Percentiles rank a stretch among this genome's conserved stretches.
Conservation (phyloP, 1,284 basidiomycete species). For the Fomitopsis palustris region DNA sequence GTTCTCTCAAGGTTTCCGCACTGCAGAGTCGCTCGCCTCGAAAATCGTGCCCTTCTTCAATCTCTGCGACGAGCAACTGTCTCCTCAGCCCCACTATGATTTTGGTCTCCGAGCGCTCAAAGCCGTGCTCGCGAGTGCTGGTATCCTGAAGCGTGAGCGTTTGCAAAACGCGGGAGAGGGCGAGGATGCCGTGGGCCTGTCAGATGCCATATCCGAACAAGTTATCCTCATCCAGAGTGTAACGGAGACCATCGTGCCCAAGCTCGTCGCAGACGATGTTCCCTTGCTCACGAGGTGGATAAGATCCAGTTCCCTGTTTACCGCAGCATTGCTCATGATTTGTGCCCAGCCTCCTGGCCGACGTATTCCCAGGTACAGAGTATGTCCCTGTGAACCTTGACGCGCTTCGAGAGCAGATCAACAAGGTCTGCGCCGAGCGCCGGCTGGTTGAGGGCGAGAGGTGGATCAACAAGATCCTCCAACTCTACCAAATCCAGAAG, state of each 20-base stretch:
- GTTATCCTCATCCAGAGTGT: slow-evolving; percentile 99
- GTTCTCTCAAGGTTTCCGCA: slow-evolving; percentile 99
- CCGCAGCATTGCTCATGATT: neutral
- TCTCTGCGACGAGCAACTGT: slow-evolving; percentile 95
- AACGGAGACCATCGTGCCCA: slow-evolving; percentile 98
- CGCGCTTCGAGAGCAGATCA: slow-evolving; percentile 80
- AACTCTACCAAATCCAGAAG: slow-evolving; percentile 99
- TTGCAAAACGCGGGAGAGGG: slow-evolving; percentile 48
- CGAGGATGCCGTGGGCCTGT: slow-evolving; percentile 52
- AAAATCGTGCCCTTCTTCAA: slow-evolving; percentile 99
- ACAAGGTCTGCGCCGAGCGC: slow-evolving; percentile 84
- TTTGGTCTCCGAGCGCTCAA: slow-evolving; percentile 98
- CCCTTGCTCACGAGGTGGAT: slow-evolving; percentile 83
- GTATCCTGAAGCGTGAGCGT: slow-evolving; percentile 94
- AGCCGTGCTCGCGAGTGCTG: slow-evolving; percentile 93
- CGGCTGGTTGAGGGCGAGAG: slow-evolving; percentile 83
- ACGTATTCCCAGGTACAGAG: slow-evolving; percentile 96
- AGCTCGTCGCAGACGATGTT: slow-evolving; percentile 96
- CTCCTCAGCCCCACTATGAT: slow-evolving; percentile 98
- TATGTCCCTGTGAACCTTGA: slow-evolving; percentile 90
- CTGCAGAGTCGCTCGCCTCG: slow-evolving; percentile 92
- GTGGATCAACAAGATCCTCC: slow-evolving; percentile 96
- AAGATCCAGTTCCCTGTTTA: neutral
- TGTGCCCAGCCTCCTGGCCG: slow-evolving; percentile 75
- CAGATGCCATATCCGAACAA: slow-evolving; percentile 80